These are phyloP conservation scores for Colletotrichum sp. DNA, from an alignment of 2,329 filamentous ascomycete species.

Conservation along the genomic window DNA sequence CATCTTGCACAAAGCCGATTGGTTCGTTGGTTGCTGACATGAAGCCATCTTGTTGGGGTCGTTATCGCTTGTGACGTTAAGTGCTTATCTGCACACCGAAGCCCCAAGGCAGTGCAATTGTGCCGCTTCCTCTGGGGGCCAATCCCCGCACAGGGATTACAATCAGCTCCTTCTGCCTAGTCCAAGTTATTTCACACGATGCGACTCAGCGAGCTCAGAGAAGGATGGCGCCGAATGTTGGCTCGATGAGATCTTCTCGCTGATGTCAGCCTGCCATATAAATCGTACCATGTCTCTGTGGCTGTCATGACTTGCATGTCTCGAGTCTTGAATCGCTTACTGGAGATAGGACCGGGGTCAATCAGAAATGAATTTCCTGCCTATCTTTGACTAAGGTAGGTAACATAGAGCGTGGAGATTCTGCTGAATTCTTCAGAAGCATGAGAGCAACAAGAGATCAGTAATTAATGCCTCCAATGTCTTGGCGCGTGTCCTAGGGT, in stretches of 20 bases:
- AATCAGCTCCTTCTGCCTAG: neutral
- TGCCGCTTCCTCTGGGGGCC: neutral
- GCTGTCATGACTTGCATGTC: neutral
- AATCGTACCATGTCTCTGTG: neutral
- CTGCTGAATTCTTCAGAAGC: neutral
- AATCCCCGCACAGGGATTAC: neutral
- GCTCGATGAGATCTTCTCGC: neutral
- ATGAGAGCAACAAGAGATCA: neutral
- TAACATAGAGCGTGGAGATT: neutral
- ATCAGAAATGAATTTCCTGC: neutral
- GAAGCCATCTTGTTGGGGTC: neutral
- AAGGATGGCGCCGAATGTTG: neutral
- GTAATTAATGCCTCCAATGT: neutral
- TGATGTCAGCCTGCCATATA: neutral
- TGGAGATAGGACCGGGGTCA: neutral
- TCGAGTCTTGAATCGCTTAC: neutral
- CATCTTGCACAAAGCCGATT: neutral
- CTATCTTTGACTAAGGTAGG: neutral
- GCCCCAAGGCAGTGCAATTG: neutral
- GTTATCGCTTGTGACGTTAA: neutral
- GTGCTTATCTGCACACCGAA: neutral
- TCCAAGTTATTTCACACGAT: neutral
- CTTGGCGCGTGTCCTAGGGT: neutral
- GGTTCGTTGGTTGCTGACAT: neutral
- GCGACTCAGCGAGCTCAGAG: neutral